phyloP scores from a whole-genome alignment of 305 asterid species.

The Ilex paraguariensis region DNA sequence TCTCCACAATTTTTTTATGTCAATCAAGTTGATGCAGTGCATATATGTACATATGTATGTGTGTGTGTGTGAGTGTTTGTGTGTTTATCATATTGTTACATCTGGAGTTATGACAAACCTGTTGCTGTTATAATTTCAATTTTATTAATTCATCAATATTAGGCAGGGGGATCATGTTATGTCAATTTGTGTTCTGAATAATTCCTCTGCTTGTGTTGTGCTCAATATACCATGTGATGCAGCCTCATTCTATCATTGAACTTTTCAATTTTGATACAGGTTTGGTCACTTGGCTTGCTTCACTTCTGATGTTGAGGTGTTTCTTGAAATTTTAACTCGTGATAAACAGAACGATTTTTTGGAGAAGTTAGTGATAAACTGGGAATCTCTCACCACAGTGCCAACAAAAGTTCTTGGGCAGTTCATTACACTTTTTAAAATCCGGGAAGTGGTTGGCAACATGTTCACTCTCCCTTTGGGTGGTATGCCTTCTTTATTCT shows the following conservation, averaged over 20 bases:
- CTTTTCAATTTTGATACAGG: slow-evolving; percentile 43
- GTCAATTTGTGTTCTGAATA: too few relatives aligned
- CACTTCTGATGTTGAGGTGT: slow-evolving; percentile 67
- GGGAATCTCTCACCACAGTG: slow-evolving; percentile 32
- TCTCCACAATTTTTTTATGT: too few relatives aligned
- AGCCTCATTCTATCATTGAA: slow-evolving; percentile 4
- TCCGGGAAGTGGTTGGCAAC: slow-evolving; percentile 58
- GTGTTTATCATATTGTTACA: too few relatives aligned
- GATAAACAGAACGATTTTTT: slow-evolving; percentile 44
- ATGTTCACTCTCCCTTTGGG: slow-evolving; percentile 47
- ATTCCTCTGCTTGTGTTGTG: too few relatives aligned
- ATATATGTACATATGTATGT: too few relatives aligned
- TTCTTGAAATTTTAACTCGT: slow-evolving; percentile 61
- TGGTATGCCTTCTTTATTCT: slow-evolving; percentile 39
- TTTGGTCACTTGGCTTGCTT: slow-evolving; percentile 95
- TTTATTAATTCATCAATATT: too few relatives aligned
- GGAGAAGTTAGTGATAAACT: slow-evolving; percentile 49
- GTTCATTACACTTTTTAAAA: slow-evolving; percentile 66
- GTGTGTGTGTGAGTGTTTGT: too few relatives aligned
- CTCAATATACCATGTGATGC: neutral
- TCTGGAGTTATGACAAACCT: too few relatives aligned
- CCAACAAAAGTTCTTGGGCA: slow-evolving; percentile 76
- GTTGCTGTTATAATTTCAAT: too few relatives aligned
- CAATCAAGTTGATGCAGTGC: too few relatives aligned
- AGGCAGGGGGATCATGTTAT: too few relatives aligned